A percentile compares a stretch with the other conserved stretches of the same genome.
These are phyloP conservation scores for Ophiostoma pallidulum DNA, from an alignment of 2,329 filamentous ascomycete species.

Conservation along the genomic window DNA sequence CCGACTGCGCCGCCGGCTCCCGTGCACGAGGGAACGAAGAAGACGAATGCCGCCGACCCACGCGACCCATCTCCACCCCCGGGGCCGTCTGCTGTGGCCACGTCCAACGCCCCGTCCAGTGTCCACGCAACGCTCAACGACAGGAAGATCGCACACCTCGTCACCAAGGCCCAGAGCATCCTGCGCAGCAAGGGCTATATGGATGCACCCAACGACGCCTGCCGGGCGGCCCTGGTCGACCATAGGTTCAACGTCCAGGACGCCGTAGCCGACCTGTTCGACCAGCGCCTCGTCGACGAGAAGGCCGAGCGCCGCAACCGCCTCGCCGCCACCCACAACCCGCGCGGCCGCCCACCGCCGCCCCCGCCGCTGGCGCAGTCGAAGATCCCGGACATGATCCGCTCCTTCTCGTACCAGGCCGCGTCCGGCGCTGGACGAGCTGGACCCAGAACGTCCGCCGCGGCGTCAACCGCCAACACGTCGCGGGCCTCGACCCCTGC, in stretches of 20 bases:
- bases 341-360: background rate
- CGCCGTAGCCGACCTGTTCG: constrained; percentile 10
- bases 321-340: background rate
- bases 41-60: background rate
- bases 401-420: constrained; percentile 14
- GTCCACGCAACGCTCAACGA: constrained; percentile 11
- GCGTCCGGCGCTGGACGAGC: background rate
- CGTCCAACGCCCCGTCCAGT: background rate
- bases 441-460: background rate
- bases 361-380: background rate
- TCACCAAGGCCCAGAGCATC: constrained; percentile 9
- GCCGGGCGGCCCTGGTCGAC: constrained; percentile 9
- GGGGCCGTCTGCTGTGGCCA: background rate
- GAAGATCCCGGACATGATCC: constrained; percentile 15
- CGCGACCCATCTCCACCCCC: background rate
- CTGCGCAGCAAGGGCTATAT: constrained; percentile 8
- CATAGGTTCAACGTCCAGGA: constrained; percentile 12
- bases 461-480: background rate
- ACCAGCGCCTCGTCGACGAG: constrained; percentile 3
- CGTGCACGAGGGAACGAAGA: background rate
- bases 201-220: background rate
- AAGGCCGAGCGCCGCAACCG: background rate
- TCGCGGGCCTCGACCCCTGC: constrained; percentile 9
- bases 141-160: constrained; percentile 6
- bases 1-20: background rate